Evolutionary conservation across 768 basidiomycete species (phyloP).

Genomic region (Mycena vulgaris): DNA sequence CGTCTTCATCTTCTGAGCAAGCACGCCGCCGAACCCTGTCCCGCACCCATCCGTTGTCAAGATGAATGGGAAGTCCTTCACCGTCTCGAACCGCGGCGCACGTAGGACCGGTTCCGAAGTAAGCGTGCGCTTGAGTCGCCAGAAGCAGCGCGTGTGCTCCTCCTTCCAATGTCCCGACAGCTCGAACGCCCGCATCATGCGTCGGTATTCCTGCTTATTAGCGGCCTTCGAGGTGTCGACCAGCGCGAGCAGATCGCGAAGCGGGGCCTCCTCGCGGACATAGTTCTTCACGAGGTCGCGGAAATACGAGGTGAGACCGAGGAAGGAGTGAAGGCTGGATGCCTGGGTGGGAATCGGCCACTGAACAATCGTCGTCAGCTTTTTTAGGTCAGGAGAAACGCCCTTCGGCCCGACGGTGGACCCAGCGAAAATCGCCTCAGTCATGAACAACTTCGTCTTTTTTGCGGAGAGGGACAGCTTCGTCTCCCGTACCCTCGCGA

Average conservation of each 20-base stretch:
- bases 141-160: conserved; percentile 42
- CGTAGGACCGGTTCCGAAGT: conserved; percentile 36
- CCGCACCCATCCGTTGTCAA: not conserved
- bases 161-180: conserved; percentile 32
- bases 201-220: conserved; percentile 46
- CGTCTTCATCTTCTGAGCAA: conserved; percentile 40
- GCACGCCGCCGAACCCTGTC: conserved; percentile 43
- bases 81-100: too few relatives aligned
- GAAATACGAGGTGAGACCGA: conserved; percentile 54
- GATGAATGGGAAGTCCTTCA: not conserved
- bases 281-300: conserved; percentile 54
- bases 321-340: conserved; percentile 48
- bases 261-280: conserved; percentile 45
- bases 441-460: conserved; percentile 55
- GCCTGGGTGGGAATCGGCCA: conserved; percentile 48
- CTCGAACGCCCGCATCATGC: conserved; percentile 38
- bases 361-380: conserved; percentile 55
- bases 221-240: conserved; percentile 38
- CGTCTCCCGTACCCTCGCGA: conserved; percentile 46
- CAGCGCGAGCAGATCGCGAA: conserved; percentile 46
- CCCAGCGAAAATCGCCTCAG: conserved; percentile 53
- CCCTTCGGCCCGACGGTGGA: conserved; percentile 51
- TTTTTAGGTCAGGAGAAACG: too few relatives aligned
- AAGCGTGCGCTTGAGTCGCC: conserved; percentile 37
- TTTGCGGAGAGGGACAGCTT: conserved; percentile 53